phyloP scores from a whole-genome alignment of 495 filamentous ascomycete species.

The Thermochaetoides thermophila region DNA sequence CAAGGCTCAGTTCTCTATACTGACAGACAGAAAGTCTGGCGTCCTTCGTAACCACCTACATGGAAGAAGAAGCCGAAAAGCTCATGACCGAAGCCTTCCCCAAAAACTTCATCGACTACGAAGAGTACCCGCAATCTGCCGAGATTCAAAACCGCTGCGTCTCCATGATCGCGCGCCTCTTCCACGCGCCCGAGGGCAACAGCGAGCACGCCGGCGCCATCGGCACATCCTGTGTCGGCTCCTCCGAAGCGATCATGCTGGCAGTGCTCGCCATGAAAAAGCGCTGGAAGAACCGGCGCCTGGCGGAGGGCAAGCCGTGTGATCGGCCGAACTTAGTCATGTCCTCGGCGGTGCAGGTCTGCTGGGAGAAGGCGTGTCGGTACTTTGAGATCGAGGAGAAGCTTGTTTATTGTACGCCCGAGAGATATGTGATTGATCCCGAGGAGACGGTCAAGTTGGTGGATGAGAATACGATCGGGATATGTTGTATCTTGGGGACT shows the following conservation, averaged over 20 bases:
- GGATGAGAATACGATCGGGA: slow-evolving; percentile 92
- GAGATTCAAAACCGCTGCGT: slow-evolving; percentile 89
- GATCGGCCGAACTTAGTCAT: slow-evolving; percentile 80
- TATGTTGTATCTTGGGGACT: slow-evolving; percentile 76
- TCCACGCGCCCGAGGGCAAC: slow-evolving; percentile 48
- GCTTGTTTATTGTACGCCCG: slow-evolving; percentile 68
- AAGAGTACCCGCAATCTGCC: slow-evolving; percentile 78
- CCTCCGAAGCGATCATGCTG: slow-evolving; percentile 84
- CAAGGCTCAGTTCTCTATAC: neutral
- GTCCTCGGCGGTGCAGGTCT: slow-evolving; percentile 85
- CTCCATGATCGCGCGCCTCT: slow-evolving; percentile 82
- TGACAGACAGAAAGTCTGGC: slow-evolving; percentile 38
- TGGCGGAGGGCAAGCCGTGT: slow-evolving; percentile 57
- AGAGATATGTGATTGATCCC: slow-evolving; percentile 79
- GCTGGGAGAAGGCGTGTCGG: slow-evolving; percentile 91
- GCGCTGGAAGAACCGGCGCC: slow-evolving; percentile 75
- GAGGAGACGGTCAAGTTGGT: slow-evolving; percentile 65
- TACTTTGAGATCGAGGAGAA: slow-evolving; percentile 91
- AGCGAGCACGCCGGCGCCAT: slow-evolving; percentile 42
- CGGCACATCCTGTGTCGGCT: slow-evolving; percentile 75
- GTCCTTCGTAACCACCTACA: slow-evolving; percentile 76
- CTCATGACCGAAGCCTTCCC: slow-evolving; percentile 78
- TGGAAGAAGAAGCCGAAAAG: slow-evolving; percentile 84
- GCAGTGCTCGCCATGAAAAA: slow-evolving; percentile 88
- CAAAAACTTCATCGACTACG: slow-evolving; percentile 92